phyloP scores from a whole-genome alignment of 1,284 basidiomycete species.

The Mycena sp. region DNA sequence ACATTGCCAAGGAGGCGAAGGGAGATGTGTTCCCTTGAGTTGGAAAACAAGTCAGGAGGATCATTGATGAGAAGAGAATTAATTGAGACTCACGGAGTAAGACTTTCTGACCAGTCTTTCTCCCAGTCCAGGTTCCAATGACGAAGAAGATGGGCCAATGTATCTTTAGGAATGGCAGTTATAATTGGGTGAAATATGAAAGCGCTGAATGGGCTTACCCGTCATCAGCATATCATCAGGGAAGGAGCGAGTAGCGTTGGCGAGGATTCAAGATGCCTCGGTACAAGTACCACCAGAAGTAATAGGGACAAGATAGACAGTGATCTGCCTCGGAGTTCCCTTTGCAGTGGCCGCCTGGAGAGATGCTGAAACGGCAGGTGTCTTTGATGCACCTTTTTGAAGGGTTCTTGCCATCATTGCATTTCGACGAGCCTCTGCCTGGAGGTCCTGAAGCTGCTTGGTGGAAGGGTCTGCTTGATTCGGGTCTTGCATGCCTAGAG shows the following conservation, averaged over 20 bases:
- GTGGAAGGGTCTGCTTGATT: neutral
- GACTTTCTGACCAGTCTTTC: conserved; percentile 6
- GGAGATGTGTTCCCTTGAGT: conserved; percentile 6
- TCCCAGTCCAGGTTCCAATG: conserved; percentile 16
- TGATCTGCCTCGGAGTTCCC: neutral
- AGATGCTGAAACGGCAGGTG: no score
- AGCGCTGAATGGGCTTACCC: neutral
- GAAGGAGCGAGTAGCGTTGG: conserved; percentile 6
- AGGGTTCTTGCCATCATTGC: no score
- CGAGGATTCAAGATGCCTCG: conserved; percentile 13
- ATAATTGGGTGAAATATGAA: neutral
- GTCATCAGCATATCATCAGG: neutral
- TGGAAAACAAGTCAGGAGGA: neutral
- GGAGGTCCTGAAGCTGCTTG: neutral
- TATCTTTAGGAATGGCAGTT: neutral
- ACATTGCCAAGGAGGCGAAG: neutral
- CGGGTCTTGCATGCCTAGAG: neutral
- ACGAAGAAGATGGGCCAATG: conserved; percentile 7
- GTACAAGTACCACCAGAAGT: neutral
- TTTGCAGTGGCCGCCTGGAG: conserved; percentile 1
- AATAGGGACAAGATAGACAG: neutral
- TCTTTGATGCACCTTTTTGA: no score
- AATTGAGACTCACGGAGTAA: neutral
- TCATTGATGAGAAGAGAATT: neutral
- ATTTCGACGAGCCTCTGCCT: no score